Base-by-base conservation (phyloP, 108 stramenopile genomes). In the Bacterosira constricta region DNA sequence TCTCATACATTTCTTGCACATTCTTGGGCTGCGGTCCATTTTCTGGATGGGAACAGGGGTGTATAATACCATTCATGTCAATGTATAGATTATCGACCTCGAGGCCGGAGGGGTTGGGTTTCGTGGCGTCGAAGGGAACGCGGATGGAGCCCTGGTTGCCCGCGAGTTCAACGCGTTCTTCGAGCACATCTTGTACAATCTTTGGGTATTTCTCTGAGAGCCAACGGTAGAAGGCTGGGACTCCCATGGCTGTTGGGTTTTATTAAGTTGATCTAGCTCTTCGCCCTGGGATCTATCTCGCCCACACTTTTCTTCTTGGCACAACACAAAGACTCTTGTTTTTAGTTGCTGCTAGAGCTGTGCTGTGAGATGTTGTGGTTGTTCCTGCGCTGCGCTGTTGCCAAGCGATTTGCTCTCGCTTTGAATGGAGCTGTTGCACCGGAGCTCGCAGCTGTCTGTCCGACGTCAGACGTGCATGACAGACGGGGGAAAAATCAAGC, bases 1-100 rank as follows among this genome's bases (percentile, higher is more conserved):
- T 98, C 67, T 88, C 85, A 69, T 94, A 98, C 99, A 99, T 99
- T 79, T 98, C 97, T 70, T 91, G 91, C 77, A 98, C 98, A 49
- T 88, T 94, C 47, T 75, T 74, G 21, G 92, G 98, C 73, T 95
- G 95, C 4, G 90, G 89, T 23, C 92, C 94, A 38, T 84, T 70
- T 66, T 97, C 97, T 27, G 97, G 97, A 75, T 99, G 99, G 0
- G 95, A 93, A 79, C 98, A 99, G 12, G 98, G 98, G 79, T 99
- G 99, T 60, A 99, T 98, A 59, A 99, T 96, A 5, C 99, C 99
- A 69, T 99, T 99, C 98, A 99, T 97, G 78, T 99, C 99, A 38
- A 99, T 85, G 71, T 99, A 99, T 45, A 99, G 86, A 73, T 97
- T 96, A 79, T 96, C 95, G 57, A 83, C 86, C 81, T 99, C 98